Conservation (phyloP, 495 filamentous ascomycete species). For the Neurospora sp. region DNA sequence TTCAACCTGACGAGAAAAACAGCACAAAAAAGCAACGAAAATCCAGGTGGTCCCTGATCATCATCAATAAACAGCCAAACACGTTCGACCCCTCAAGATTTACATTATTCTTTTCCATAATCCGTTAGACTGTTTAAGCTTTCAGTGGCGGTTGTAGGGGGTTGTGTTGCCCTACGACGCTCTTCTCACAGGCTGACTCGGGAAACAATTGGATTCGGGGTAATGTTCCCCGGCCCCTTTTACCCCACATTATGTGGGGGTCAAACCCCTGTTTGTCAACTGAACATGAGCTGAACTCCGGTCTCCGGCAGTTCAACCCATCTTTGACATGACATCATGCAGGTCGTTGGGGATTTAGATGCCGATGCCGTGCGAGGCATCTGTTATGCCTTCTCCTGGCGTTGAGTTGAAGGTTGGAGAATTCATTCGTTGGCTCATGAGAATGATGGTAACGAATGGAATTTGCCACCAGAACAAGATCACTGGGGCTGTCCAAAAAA, state of each 20-base stretch:
- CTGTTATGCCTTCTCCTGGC: neutral
- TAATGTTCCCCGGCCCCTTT: neutral
- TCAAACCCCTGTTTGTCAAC: no score
- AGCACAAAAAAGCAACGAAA: neutral
- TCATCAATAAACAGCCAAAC: neutral
- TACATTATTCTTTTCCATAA: neutral
- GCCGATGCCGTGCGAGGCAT: neutral
- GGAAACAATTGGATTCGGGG: neutral
- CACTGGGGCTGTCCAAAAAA: neutral
- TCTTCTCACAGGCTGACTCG: neutral
- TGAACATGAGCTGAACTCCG: neutral
- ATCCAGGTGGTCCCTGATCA: neutral
- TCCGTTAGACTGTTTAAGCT: neutral
- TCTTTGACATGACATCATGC: neutral
- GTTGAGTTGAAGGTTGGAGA: no score
- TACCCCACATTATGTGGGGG: neutral
- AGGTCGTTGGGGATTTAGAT: neutral
- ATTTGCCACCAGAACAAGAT: no score
- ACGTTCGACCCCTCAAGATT: neutral
- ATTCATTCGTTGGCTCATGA: no score
- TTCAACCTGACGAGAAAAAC: neutral
- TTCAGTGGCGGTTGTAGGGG: neutral
- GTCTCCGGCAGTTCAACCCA: neutral
- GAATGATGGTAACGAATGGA: fast-evolving
- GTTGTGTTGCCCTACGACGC: neutral